Conservation (phyloP, 176 grass and related monocot genomes). For the Miscanthus lutarioriparius region DNA sequence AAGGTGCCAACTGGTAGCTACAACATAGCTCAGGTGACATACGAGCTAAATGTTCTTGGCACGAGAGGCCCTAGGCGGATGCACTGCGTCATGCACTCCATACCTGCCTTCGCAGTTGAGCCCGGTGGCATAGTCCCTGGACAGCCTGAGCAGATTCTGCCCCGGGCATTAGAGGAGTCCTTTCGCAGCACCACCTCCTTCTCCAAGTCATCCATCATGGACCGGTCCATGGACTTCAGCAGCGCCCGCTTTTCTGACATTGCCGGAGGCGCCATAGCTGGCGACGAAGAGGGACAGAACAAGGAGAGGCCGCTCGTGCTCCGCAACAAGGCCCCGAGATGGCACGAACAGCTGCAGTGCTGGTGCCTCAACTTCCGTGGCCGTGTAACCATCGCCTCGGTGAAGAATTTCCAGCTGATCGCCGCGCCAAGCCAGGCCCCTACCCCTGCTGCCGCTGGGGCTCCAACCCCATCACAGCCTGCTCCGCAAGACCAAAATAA, state of each 20-base stretch:
- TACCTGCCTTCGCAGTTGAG: conserved; percentile 77
- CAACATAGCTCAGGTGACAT: conserved; percentile 78
- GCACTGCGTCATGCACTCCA: conserved; percentile 93
- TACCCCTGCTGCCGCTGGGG: conserved; percentile 26
- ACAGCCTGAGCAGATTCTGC: conserved; percentile 70
- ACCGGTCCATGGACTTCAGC: conserved; percentile 71
- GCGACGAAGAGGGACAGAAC: not conserved
- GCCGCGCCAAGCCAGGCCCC: conserved; percentile 38
- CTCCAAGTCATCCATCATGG: conserved; percentile 75
- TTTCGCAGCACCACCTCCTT: conserved; percentile 76
- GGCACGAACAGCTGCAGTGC: conserved; percentile 97
- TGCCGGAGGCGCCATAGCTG: conserved; percentile 13
- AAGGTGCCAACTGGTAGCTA: conserved; percentile 91
- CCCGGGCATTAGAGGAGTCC: conserved; percentile 67
- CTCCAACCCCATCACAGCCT: conserved; percentile 42
- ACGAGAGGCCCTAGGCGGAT: conserved; percentile 92
- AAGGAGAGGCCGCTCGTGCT: conserved; percentile 93
- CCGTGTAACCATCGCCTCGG: conserved; percentile 84
- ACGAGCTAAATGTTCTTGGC: conserved; percentile 94
- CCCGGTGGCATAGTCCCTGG: conserved; percentile 74
- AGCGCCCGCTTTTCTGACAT: conserved; percentile 72
- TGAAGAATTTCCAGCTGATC: conserved; percentile 98
- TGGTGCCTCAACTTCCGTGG: conserved; percentile 98
- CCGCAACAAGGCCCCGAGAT: conserved; percentile 87
- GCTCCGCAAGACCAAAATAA: conserved; percentile 63